Evolutionary conservation across 73 alveolate species (phyloP).

Genomic region (Tetrahymena malaccensis): DNA sequence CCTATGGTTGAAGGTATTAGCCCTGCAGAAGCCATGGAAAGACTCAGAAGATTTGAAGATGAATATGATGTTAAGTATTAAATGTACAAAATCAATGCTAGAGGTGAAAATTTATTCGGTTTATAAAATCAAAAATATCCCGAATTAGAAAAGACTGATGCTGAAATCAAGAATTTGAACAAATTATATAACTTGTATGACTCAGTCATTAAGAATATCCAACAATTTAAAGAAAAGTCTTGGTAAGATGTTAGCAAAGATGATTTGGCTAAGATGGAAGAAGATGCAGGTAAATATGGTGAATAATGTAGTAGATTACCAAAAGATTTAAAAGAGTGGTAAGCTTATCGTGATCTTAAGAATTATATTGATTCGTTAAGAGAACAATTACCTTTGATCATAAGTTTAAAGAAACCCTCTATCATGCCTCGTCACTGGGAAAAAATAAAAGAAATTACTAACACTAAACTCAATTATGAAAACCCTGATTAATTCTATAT

Average conservation of each 20-base stretch:
- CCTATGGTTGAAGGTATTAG: conserved; percentile 96
- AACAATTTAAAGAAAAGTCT: conserved; percentile 80
- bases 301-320: conserved; percentile 89
- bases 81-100: conserved; percentile 39
- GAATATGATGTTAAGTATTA: conserved; percentile 89
- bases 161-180: conserved; percentile 24
- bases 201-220: conserved; percentile 80
- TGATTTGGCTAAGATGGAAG: conserved; percentile 79
- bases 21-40: conserved; percentile 95
- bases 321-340: conserved; percentile 91
- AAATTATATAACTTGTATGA: conserved; percentile 41
- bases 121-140: conserved; percentile 12
- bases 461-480: conserved; percentile 37
- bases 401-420: conserved; percentile 80
- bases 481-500: conserved; percentile 63
- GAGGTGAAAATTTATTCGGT: conserved; percentile 19
- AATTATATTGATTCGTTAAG: conserved; percentile 82
- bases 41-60: conserved; percentile 91
- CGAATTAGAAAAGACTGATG: conserved; percentile 22
- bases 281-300: conserved; percentile 66
- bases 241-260: conserved; percentile 86
- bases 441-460: conserved; percentile 77
- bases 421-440: conserved; percentile 96
- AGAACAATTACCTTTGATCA: conserved; percentile 83
- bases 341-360: conserved; percentile 93